Conservation (phyloP, 2,329 filamentous ascomycete species). For the Diaporthe sp. region DNA sequence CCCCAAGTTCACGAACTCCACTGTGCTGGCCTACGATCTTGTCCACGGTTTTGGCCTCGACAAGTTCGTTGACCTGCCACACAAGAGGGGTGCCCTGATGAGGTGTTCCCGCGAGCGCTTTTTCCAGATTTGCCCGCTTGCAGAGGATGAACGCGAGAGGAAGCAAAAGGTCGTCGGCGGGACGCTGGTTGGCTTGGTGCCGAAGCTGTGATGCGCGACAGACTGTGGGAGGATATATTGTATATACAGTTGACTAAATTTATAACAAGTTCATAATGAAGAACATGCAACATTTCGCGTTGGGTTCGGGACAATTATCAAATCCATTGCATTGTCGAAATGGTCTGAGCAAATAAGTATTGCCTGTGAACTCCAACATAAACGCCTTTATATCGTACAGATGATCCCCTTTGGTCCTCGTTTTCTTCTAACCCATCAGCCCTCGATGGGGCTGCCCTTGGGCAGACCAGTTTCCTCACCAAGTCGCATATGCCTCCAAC, state of each 20-base stretch:
- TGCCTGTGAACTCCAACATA: neutral
- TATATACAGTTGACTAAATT: neutral
- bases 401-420: neutral
- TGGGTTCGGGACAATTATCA: too few species aligned
- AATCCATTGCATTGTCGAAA: neutral
- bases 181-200: constrained; percentile 66
- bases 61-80: constrained; percentile 79
- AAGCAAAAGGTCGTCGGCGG: constrained; percentile 70
- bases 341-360: too few species aligned
- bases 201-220: constrained; percentile 60
- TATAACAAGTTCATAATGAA: neutral
- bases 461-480: constrained; percentile 46
- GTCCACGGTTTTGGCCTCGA: constrained; percentile 80
- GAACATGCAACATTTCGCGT: neutral
- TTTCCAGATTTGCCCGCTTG: constrained; percentile 76
- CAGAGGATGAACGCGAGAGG: constrained; percentile 51
- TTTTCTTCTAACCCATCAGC: neutral
- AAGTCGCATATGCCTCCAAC: constrained; percentile 68
- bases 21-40: constrained; percentile 81
- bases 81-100: constrained; percentile 79
- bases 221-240: neutral
- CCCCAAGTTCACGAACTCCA: constrained; percentile 78
- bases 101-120: constrained; percentile 76
- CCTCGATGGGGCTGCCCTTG: constrained; percentile 13
- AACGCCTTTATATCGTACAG: neutral